A percentile compares a stretch with the other conserved stretches of the same genome.
These are phyloP conservation scores for Cladophialophora yegresii DNA, from an alignment of 2,329 filamentous ascomycete species.

Conservation along the genomic window DNA sequence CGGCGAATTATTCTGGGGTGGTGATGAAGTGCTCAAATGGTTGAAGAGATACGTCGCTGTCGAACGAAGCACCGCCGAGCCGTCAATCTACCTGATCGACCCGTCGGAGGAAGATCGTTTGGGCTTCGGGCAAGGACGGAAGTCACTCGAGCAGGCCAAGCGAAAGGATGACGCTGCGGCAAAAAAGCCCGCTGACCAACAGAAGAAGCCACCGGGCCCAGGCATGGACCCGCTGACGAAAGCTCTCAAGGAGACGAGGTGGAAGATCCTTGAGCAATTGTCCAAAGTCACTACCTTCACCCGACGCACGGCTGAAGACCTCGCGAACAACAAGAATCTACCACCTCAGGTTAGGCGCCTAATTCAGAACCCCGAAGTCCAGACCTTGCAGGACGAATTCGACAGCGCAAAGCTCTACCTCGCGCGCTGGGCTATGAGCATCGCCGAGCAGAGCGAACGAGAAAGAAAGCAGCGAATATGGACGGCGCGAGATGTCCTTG, in stretches of 20 bases:
- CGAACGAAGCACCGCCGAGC: slow-evolving; percentile 81
- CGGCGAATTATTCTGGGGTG: slow-evolving; percentile 94
- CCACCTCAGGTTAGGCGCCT: slow-evolving; percentile 84
- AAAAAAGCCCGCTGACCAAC: slow-evolving; percentile 42
- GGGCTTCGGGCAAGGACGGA: slow-evolving; percentile 67
- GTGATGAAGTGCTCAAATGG: slow-evolving; percentile 93
- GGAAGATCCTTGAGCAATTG: slow-evolving; percentile 95
- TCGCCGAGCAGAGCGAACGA: slow-evolving; percentile 91
- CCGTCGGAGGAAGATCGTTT: slow-evolving; percentile 80
- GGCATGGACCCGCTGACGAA: slow-evolving; percentile 89
- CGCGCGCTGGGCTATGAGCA: slow-evolving; percentile 97
- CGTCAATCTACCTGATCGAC: slow-evolving; percentile 87
- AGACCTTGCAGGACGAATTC: slow-evolving; percentile 94
- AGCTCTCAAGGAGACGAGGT: slow-evolving; percentile 89
- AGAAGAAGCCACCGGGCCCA: slow-evolving; percentile 40
- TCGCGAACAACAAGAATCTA: slow-evolving; percentile 86
- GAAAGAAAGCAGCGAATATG: slow-evolving; percentile 85
- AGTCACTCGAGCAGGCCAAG: slow-evolving; percentile 49
- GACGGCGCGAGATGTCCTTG: slow-evolving; percentile 88
- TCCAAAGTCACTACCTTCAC: slow-evolving; percentile 98
- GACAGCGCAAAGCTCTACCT: slow-evolving; percentile 94
- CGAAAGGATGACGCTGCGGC: slow-evolving; percentile 44
- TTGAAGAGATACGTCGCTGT: slow-evolving; percentile 79
- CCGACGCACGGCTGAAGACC: slow-evolving; percentile 82
- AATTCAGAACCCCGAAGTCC: slow-evolving; percentile 88